A percentile compares a stretch with the other conserved stretches of the same genome.
These are phyloP conservation scores for Alternaria hordeiaustralica DNA, from an alignment of 2,329 filamentous ascomycete genomes.

Conservation along the genomic window DNA sequence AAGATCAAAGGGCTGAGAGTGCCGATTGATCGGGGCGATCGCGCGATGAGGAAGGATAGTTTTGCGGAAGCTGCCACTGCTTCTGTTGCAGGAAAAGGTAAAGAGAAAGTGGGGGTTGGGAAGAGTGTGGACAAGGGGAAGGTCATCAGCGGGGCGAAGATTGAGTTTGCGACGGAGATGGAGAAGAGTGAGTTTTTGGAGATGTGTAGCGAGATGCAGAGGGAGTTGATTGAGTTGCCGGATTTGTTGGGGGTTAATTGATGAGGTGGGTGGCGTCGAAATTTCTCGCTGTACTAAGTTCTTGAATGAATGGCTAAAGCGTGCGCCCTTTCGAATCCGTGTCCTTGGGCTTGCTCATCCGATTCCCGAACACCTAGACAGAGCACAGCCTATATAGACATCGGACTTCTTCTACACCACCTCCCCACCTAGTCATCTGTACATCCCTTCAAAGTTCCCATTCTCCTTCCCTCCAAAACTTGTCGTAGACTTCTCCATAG, in stretches of 20 bases:
- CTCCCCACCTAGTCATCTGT: no score
- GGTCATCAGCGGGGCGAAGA: slow-evolving; percentile 50
- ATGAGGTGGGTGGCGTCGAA: no score
- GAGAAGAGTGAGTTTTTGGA: slow-evolving; percentile 52
- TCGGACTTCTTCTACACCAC: no score
- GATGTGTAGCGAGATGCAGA: slow-evolving; percentile 48
- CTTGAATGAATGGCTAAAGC: no score
- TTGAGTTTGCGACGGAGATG: slow-evolving; percentile 53
- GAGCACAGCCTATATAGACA: no score
- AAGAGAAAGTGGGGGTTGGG: slow-evolving; percentile 8
- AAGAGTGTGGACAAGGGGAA: slow-evolving; percentile 44
- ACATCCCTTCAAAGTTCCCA: no score
- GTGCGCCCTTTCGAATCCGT: no score
- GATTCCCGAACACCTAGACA: no score
- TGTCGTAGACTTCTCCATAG: no score
- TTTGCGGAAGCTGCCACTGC: slow-evolving; percentile 4
- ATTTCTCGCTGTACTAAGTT: no score
- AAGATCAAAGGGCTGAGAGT: slow-evolving; percentile 54
- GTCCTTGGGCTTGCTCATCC: no score
- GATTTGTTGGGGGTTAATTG: slow-evolving; percentile 45
- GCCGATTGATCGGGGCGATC: slow-evolving; percentile 28
- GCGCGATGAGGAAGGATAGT: slow-evolving; percentile 30
- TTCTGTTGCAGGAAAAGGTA: slow-evolving; percentile 11
- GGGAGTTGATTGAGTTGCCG: slow-evolving; percentile 47
- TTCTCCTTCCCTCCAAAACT: no score